A percentile compares a stretch with the other conserved stretches of the same genome.
These are phyloP conservation scores for Botryotinia convoluta DNA, from an alignment of 2,329 filamentous ascomycete genomes.

Conservation along the genomic window DNA sequence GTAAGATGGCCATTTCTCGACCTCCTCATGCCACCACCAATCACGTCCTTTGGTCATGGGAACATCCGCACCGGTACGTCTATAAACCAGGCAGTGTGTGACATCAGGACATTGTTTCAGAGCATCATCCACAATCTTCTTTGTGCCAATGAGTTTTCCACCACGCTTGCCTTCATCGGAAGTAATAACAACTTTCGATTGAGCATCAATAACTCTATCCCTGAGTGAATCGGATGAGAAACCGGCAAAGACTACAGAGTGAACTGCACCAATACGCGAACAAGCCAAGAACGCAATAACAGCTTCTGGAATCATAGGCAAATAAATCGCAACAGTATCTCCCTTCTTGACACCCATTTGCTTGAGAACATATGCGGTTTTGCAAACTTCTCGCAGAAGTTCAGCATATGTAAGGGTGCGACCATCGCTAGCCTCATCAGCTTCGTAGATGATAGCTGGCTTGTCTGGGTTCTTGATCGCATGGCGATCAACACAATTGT, in stretches of 20 bases:
- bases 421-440: constrained; percentile 83
- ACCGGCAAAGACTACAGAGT: constrained; percentile 96
- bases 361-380: constrained; percentile 82
- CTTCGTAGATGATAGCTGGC: constrained; percentile 97
- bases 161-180: constrained; percentile 97
- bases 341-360: constrained; percentile 96
- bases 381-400: constrained; percentile 87
- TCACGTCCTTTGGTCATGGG: constrained; percentile 88
- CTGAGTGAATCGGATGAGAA: constrained; percentile 96
- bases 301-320: constrained; percentile 98
- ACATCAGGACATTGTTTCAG: constrained; percentile 94
- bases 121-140: constrained; percentile 98
- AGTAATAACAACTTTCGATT: constrained; percentile 92
- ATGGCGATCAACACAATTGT: constrained; percentile 96
- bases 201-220: constrained; percentile 87
- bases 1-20: constrained; percentile 94
- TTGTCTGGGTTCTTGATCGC: constrained; percentile 92
- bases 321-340: constrained; percentile 93
- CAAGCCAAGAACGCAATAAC: constrained; percentile 88
- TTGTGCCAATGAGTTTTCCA: constrained; percentile 94
- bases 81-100: constrained; percentile 82
- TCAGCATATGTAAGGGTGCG: constrained; percentile 90
- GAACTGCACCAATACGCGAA: constrained; percentile 86
- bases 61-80: constrained; percentile 90
- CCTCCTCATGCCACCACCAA: constrained; percentile 98